Evolutionary conservation across 306 rosid genomes (phyloP), one percentile per base, ranked within the genome.

Genomic region (Styphnolobium japonicum): DNA sequence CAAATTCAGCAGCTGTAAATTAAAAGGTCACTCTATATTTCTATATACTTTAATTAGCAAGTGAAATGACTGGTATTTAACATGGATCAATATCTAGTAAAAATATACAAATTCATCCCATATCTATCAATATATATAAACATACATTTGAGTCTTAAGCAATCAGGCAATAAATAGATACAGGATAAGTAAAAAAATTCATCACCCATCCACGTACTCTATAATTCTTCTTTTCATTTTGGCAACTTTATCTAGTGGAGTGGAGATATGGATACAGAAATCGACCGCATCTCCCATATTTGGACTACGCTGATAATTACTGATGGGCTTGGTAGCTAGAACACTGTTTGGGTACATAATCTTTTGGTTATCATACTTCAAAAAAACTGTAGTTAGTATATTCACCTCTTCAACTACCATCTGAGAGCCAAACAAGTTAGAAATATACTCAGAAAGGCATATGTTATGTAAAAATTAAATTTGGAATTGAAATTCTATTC

Each of bases 331-430:
- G 0, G 88, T 85, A 4, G 94, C 73, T 3, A 92, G 91, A 33
- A 86, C 78, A 60, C 81, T 90, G 85, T 92, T 92, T 2, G 97
- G 94, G 73, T 16, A 77, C 22, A 79, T 73, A 18, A 84, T 33
- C 85, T 80, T 92, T 7, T 76, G 18, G 40, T 92, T 90, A 85
- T 92, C 97, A 18, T 55, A 73, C 70, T 87, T 85, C 63, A 92
- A 77, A 62, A 92, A 92, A 39, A 87, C 45, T 2, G 97, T 92
- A 4, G 91, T 85, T 65, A 92, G 85, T 83, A 92, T 90, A 80
- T 92, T 91, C 96, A 91, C 89, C 42, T 91, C 96, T 80, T 91
- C 96, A 8, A 91, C 96, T 53, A 91, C 72, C 97, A 92, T 80
- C 97, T 92, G 87, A 90, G 77, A 63, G 85, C 80, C 53, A 68